A percentile compares a stretch with the other conserved stretches of the same genome.
phyloP scores from a whole-genome alignment of 1,284 basidiomycete genomes.

The Ceratobasidium sp. region DNA sequence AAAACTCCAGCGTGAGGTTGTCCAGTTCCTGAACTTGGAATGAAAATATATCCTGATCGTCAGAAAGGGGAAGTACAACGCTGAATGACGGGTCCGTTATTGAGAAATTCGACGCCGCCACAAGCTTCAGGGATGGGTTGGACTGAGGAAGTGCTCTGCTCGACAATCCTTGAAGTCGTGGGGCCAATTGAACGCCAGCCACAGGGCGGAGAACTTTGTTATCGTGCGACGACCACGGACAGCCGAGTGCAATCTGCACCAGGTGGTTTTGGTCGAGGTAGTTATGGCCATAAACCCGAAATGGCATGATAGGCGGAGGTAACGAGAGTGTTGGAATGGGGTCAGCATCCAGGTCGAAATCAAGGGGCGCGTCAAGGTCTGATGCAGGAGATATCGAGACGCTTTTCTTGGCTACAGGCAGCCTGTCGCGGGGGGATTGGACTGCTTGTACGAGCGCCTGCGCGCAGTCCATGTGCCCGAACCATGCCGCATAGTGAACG shows the following conservation, averaged over 20 bases:
- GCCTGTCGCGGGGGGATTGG: neutral
- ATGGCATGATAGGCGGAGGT: conserved; percentile 98
- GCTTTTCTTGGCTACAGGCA: conserved; percentile 16
- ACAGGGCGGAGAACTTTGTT: conserved; percentile 49
- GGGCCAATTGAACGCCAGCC: conserved; percentile 33
- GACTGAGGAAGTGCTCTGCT: conserved; percentile 44
- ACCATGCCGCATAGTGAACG: conserved; percentile 97
- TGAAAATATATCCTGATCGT: conserved; percentile 80
- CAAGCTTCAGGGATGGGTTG: conserved; percentile 84
- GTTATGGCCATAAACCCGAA: conserved; percentile 88
- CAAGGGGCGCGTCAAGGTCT: conserved; percentile 51
- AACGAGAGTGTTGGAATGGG: conserved; percentile 92
- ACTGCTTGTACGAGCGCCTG: conserved; percentile 69
- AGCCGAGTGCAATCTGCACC: conserved; percentile 87
- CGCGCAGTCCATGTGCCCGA: conserved; percentile 85
- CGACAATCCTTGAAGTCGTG: conserved; percentile 57
- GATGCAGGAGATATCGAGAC: conserved; percentile 48
- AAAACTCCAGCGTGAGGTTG: conserved; percentile 86
- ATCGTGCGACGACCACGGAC: conserved; percentile 55
- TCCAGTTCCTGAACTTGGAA: conserved; percentile 86
- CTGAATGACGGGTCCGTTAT: conserved; percentile 69
- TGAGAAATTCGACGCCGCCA: conserved; percentile 76
- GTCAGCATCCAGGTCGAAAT: conserved; percentile 78
- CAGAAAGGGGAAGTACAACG: conserved; percentile 82
- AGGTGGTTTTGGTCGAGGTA: conserved; percentile 89